Base-by-base conservation (phyloP, 2,329 filamentous ascomycete genomes). In the Dryadomyces sulphureus region DNA sequence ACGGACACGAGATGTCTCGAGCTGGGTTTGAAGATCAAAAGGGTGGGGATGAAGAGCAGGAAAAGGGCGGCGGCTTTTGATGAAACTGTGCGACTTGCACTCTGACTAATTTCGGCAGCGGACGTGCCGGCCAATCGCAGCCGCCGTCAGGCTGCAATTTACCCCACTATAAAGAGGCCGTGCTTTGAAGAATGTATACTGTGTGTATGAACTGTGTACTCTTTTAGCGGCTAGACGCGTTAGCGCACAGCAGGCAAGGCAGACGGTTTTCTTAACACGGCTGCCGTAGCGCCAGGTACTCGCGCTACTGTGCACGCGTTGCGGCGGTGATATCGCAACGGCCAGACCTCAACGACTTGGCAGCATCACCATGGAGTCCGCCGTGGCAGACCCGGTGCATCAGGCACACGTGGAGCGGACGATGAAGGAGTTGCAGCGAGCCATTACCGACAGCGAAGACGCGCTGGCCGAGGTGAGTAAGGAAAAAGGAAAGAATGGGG, bases 331-430 rank as follows among this genome's bases (percentile, higher is more conserved):
- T n/a, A n/a, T n/a, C n/a, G n/a, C n/a, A n/a, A n/a, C n/a, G n/a
- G n/a, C n/a, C n/a, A n/a, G n/a, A n/a, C n/a, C n/a, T n/a, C n/a
- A n/a, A n/a, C n/a, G n/a, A n/a, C n/a, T n/a, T n/a, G n/a, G n/a
- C n/a, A n/a, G n/a, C 27, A 32, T 14, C 16, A 4, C 34, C 3
- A 35, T 25, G 39, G 19, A 60, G 34, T 53, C 55, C 9, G 45
- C 50, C 41, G 55, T 51, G 36, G 54, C 58, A 20, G 62, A 66
- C 55, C 53, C 56, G 40, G 52, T 64, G 46, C 69, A 79, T 50
- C 63, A 70, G 45, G 58, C 67, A 38, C 75, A 72, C 55, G 65
- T 90, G 39, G 75, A 85, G 48, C 71, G 74, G 45, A 86, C 84
- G 2, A 56, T 89, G 39, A 72, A 69, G 50, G 78, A 82, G 56